Evolutionary conservation across 306 rosid genomes (phyloP).

Genomic region (Bauhinia variegata): DNA sequence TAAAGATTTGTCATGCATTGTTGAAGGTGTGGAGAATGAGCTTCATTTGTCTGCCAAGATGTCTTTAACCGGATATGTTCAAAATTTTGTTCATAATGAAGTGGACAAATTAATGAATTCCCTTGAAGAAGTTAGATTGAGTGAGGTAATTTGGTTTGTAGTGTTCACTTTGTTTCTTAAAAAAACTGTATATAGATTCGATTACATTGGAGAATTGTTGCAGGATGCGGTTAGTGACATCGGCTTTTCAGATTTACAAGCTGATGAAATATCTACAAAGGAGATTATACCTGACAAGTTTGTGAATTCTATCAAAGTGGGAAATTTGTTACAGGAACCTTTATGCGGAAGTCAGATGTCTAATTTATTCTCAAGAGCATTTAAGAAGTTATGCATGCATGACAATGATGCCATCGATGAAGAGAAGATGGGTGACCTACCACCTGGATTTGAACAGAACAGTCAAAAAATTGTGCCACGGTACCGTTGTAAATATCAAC

Average conservation of each 20-base stretch:
- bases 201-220: constrained; percentile 36
- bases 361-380: constrained; percentile 54
- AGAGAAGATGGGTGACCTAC: constrained; percentile 58
- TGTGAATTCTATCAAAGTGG: constrained; percentile 29
- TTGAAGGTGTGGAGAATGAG: constrained; percentile 66
- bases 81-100: constrained; percentile 58
- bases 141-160: constrained; percentile 52
- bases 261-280: constrained; percentile 35
- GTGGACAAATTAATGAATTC: constrained; percentile 45
- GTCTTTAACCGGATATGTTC: constrained; percentile 55
- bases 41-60: constrained; percentile 67
- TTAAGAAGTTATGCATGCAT: constrained; percentile 54
- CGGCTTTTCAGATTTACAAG: constrained; percentile 38
- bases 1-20: constrained; percentile 51
- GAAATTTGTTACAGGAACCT: constrained; percentile 35
- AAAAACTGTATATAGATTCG: constrained; percentile 7
- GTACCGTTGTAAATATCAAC: constrained; percentile 50
- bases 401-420: constrained; percentile 42
- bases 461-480: constrained; percentile 34
- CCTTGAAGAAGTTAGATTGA: constrained; percentile 37
- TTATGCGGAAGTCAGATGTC: constrained; percentile 49
- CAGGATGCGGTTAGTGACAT: constrained; percentile 52
- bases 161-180: constrained; percentile 3
- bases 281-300: constrained; percentile 37
- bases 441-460: constrained; percentile 68